Conservation (phyloP, 305 asterid species). For the Fraxinus angustifolia region DNA sequence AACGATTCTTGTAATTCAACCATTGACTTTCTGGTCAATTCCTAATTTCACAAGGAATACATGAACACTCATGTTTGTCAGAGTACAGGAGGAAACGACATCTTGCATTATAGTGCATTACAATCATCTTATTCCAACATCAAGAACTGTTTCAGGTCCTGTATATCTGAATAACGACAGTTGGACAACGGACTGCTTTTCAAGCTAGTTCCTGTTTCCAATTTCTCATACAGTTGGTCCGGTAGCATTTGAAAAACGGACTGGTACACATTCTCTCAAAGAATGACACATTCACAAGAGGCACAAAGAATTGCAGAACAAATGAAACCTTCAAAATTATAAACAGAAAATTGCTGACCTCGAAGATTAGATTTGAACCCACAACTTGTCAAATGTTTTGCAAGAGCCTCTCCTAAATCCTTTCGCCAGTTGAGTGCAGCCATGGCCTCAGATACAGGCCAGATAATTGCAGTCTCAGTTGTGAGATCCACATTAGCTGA, state of each 20-base stretch:
- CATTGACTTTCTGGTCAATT: slow-evolving; percentile 16
- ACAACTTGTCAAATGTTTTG: slow-evolving; percentile 86
- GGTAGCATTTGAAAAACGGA: slow-evolving; percentile 10
- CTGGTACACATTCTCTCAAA: neutral
- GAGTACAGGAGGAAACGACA: slow-evolving; percentile 14
- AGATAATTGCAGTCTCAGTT: slow-evolving; percentile 84
- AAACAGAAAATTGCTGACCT: slow-evolving; percentile 43
- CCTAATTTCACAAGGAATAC: neutral
- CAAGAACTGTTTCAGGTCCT: slow-evolving; percentile 14
- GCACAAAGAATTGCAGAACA: slow-evolving; percentile 19
- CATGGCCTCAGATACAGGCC: slow-evolving; percentile 87
- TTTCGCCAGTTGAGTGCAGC: slow-evolving; percentile 70
- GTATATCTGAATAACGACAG: slow-evolving; percentile 5
- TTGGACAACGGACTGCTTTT: neutral
- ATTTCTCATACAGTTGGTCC: neutral
- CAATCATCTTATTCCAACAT: slow-evolving; percentile 18
- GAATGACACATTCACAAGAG: slow-evolving; percentile 19
- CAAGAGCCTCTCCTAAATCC: slow-evolving; percentile 86
- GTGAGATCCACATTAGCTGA: slow-evolving; percentile 90
- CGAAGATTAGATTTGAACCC: slow-evolving; percentile 80
- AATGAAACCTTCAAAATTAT: slow-evolving; percentile 20
- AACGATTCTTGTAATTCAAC: slow-evolving; percentile 36
- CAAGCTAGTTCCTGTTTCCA: neutral
- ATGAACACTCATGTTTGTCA: neutral
- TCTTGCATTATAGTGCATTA: slow-evolving; percentile 15